Percentiles rank a stretch among this genome's conserved stretches.
Evolutionary conservation across 345 rosid species (phyloP).

Genomic region (Gossypium thurberi): DNA sequence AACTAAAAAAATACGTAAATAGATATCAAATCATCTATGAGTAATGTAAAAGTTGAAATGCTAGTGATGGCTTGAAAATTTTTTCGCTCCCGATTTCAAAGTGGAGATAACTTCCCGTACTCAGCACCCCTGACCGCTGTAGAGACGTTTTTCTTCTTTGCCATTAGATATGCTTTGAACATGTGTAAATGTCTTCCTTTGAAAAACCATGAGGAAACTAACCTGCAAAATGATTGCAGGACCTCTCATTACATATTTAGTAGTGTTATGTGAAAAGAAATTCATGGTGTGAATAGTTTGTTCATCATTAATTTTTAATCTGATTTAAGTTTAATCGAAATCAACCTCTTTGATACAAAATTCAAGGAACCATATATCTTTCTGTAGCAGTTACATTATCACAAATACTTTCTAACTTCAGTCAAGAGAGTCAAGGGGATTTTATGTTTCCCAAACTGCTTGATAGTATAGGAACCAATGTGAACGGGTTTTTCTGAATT

Average conservation of each 20-base stretch:
- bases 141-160: not conserved
- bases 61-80: too few species aligned
- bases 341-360: not conserved
- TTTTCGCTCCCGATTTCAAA: too few species aligned
- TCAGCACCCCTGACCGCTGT: not conserved
- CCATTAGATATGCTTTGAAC: constrained; percentile 1
- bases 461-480: too few species aligned
- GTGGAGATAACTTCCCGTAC: too few species aligned
- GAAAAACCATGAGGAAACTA: constrained; percentile 2
- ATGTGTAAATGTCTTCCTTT: constrained; percentile 13
- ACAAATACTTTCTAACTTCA: too few species aligned
- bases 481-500: too few species aligned
- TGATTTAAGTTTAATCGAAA: not conserved
- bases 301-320: not conserved
- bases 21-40: not conserved
- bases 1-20: not conserved
- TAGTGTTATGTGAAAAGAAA: constrained; percentile 8
- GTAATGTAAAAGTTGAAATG: too few species aligned
- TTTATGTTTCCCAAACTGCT: too few species aligned
- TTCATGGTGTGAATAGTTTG: constrained; percentile 14
- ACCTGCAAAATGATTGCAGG: constrained; percentile 4
- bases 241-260: not conserved
- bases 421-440: too few species aligned
- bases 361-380: not conserved
- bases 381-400: not conserved